A percentile compares a stretch with the other conserved stretches of the same genome.
Conservation (phyloP, 1,284 basidiomycete genomes). For the Moesziomyces sp. region DNA sequence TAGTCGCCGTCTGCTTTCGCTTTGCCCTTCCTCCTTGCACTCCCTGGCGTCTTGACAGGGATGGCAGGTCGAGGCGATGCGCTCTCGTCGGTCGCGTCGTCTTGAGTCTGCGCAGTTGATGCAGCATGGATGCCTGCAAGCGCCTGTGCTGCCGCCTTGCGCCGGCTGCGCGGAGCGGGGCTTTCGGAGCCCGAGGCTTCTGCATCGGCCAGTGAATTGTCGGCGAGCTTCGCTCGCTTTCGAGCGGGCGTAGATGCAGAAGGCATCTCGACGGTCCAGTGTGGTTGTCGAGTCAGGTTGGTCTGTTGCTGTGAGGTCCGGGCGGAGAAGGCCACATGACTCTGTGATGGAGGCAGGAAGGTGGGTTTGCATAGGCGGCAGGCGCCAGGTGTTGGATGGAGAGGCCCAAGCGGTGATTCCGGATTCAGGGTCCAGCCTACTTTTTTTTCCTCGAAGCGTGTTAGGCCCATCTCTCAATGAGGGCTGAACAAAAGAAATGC, state of each 20-base stretch:
- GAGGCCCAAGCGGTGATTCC: too few relatives aligned
- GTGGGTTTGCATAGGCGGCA: neutral
- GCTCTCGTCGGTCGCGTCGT: neutral
- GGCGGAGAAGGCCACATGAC: too few relatives aligned
- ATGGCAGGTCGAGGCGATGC: neutral
- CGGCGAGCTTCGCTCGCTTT: constrained; percentile 21
- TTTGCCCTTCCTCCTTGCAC: constrained; percentile 19
- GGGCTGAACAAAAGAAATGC: neutral
- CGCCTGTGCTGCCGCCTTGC: neutral
- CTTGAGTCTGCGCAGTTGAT: neutral
- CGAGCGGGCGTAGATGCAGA: constrained; percentile 17
- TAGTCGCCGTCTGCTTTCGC: constrained; percentile 3
- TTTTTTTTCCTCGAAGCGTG: neutral
- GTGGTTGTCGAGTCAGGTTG: constrained; percentile 2
- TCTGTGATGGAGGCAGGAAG: neutral
- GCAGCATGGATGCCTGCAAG: neutral
- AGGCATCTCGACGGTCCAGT: constrained; percentile 12
- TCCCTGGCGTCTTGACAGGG: neutral
- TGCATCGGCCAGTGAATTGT: neutral
- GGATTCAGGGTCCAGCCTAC: constrained; percentile 12
- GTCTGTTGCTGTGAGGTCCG: constrained; percentile 1
- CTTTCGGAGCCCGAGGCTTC: neutral
- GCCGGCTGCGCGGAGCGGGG: too few relatives aligned
- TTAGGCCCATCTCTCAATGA: neutral
- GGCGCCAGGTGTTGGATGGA: neutral